Evolutionary conservation across 768 basidiomycete species (phyloP).

Genomic region (Collybia nuda): DNA sequence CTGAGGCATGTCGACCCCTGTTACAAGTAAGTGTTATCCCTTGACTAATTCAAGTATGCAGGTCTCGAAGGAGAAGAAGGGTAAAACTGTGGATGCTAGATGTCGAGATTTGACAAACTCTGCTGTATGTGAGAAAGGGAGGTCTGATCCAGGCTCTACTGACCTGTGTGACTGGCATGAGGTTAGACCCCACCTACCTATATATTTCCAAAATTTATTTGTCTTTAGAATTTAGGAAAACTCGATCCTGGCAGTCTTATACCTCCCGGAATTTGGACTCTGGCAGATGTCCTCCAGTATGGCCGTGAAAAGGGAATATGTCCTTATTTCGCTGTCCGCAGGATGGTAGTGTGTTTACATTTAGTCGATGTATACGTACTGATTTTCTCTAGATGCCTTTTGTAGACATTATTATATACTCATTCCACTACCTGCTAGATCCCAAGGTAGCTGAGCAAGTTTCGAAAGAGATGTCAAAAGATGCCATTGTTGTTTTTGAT

Average conservation of each 20-base stretch:
- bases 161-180: slow-evolving; percentile 96
- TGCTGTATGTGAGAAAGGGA: slow-evolving; percentile 77
- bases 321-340: slow-evolving; percentile 93
- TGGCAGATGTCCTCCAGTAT: slow-evolving; percentile 89
- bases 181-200: slow-evolving; percentile 42
- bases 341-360: slow-evolving; percentile 66
- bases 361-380: slow-evolving; percentile 1
- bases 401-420: slow-evolving; percentile 96
- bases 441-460: slow-evolving; percentile 99
- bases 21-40: neutral
- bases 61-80: slow-evolving; percentile 98
- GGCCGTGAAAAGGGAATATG: slow-evolving; percentile 85
- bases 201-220: slow-evolving; percentile 5
- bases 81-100: slow-evolving; percentile 93
- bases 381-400: slow-evolving; percentile 75
- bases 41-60: slow-evolving; percentile 25
- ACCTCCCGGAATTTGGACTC: slow-evolving; percentile 87
- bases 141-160: slow-evolving; percentile 85
- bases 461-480: slow-evolving; percentile 95
- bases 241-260: slow-evolving; percentile 80
- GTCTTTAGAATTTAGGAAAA: slow-evolving; percentile 72
- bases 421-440: slow-evolving; percentile 97
- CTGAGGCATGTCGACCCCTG: slow-evolving; percentile 59
- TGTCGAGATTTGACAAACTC: slow-evolving; percentile 95
- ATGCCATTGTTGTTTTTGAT: slow-evolving; percentile 98